A percentile compares a stretch with the other conserved stretches of the same genome.
phyloP scores from a whole-genome alignment of 805 yeast species.

The Hanseniaspora thailandica region DNA sequence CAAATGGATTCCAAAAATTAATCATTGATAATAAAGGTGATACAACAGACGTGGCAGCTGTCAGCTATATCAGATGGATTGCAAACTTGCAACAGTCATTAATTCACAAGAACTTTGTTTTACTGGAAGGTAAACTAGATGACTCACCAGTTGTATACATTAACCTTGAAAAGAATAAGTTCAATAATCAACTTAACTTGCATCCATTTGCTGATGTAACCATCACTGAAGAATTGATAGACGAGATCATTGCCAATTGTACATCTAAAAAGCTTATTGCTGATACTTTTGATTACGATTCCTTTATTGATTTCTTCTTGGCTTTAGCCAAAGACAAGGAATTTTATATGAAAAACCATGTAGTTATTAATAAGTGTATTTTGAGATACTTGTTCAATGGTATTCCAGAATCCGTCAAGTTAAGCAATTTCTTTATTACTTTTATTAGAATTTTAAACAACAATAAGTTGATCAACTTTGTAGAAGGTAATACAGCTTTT shows the following conservation, averaged over 20 bases:
- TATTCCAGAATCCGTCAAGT: conserved; percentile 1
- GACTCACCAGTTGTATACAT: neutral
- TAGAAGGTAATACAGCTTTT: neutral
- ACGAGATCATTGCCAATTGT: neutral
- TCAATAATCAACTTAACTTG: neutral
- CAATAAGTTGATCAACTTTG: neutral
- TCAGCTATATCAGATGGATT: conserved; percentile 7
- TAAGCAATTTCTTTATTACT: neutral
- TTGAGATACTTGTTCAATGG: conserved; percentile 1
- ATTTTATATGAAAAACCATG: conserved; percentile 2
- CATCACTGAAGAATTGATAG: neutral
- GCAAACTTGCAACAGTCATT: neutral
- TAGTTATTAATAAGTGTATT: neutral
- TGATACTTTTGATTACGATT: neutral
- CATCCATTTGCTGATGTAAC: neutral
- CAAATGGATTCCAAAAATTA: neutral
- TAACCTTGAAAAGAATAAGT: neutral
- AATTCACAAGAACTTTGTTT: conserved; percentile 3
- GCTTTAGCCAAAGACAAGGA: neutral
- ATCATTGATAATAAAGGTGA: neutral
- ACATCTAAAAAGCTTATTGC: neutral
- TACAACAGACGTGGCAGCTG: neutral
- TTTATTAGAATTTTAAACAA: neutral
- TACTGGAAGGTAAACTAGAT: neutral
- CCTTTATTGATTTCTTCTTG: conserved; percentile 1